Evolutionary conservation across 2,329 filamentous ascomycete species (phyloP).

Genomic region (Fusarium tjaetaba): DNA sequence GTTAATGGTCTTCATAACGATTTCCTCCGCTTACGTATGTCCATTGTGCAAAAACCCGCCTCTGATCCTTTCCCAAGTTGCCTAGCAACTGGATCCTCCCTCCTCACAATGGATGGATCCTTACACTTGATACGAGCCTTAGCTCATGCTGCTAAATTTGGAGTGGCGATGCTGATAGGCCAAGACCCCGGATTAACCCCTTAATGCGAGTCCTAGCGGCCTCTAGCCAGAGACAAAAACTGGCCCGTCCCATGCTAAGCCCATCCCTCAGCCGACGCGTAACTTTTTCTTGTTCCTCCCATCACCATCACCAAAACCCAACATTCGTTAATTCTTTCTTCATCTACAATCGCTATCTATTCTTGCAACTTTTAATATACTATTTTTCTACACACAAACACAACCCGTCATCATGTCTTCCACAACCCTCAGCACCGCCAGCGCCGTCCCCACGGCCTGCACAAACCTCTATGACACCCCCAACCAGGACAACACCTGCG

Average conservation of each 20-base stretch:
- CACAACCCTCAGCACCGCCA: slow-evolving; percentile 20
- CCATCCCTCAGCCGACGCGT: background rate
- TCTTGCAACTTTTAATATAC: background rate
- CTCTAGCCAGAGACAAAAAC: slow-evolving; percentile 26
- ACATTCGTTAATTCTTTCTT: slow-evolving; percentile 18
- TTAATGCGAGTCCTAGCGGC: slow-evolving; percentile 12
- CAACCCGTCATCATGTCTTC: slow-evolving; percentile 39
- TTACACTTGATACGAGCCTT: slow-evolving; percentile 25
- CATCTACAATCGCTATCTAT: slow-evolving; percentile 7
- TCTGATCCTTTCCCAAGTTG: slow-evolving; percentile 20
- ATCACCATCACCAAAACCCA: slow-evolving; percentile 3
- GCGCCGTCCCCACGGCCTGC: slow-evolving; percentile 20
- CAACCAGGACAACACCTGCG: slow-evolving; percentile 56
- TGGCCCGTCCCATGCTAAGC: background rate
- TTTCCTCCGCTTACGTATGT: background rate
- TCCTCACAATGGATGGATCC: background rate
- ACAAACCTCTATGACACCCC: slow-evolving; percentile 54
- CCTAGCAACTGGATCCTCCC: slow-evolving; percentile 26
- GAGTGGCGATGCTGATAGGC: slow-evolving; percentile 10
- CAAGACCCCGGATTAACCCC: slow-evolving; percentile 31
- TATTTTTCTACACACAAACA: background rate
- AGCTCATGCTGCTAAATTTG: slow-evolving; percentile 27
- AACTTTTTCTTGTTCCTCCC: background rate
- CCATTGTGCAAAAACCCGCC: background rate
- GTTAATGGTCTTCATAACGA: too few species aligned